Evolutionary conservation across 345 rosid genomes (phyloP), one percentile per base, ranked within the genome.

Genomic region (Melaleuca quinquenervia): DNA sequence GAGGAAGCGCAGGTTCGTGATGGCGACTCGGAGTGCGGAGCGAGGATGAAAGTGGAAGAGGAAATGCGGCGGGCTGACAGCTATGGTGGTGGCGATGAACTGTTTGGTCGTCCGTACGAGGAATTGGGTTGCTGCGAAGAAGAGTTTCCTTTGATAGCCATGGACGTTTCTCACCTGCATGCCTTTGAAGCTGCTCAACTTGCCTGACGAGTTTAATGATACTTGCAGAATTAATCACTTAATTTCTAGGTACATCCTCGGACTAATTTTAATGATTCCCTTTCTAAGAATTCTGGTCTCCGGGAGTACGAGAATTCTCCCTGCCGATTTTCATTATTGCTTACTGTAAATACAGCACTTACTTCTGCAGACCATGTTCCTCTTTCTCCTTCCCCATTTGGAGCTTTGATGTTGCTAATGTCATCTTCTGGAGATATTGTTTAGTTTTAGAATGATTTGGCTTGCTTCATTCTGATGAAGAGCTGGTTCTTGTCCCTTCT

Each of bases 171-270:
- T 83, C 82, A 83, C 50, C 50, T 88, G 87, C 92, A 89, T 85
- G 92, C 86, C 49, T 90, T 90, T 51, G 93, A 88, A 87, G 92
- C 88, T 76, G 87, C 86, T 50, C 88, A 84, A 29, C 87, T 86
- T 86, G 89, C 82, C 78, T 84, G 64, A 55, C 32, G 24, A 70
- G 48, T 70, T 18, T 21, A 8, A 2, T 18, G 24, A 24, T 70
- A 32, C 32, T 20, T 70, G 78, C 78, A 70, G 78, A 70, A 21
- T 36, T 70, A 70, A 41, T 70, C 48, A 0, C 24, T 36, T 36
- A 70, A 48, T 70, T 70, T 70, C 78, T 70, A 70, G 22, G 78
- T 70, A 70, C 36, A 70, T 70, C 48, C 48, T 32, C 78, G 44
- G 24, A 70, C 26, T 70, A 36, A 70, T 70, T 32, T 36, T 4